A percentile compares a stretch with the other conserved stretches of the same genome.
Conservation (phyloP, 257 asterid genomes). For the Nicotiana sylvestris region DNA sequence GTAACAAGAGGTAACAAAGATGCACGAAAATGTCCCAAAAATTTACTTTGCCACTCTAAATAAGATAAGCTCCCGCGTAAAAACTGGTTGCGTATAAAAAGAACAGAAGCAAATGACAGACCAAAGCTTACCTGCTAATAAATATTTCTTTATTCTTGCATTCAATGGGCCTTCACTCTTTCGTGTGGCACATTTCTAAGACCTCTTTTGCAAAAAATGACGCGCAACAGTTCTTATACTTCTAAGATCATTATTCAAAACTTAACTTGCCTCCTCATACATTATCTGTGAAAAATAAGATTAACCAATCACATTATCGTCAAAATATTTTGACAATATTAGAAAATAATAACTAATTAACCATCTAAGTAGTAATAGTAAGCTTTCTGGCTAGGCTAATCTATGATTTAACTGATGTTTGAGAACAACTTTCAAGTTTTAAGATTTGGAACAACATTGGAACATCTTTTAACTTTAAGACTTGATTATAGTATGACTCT, state of each 20-base stretch:
- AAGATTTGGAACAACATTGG: too few species aligned
- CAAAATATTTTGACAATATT: too few species aligned
- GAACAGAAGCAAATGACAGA: slow-evolving; percentile 43
- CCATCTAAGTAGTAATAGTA: background rate
- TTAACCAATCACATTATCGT: background rate
- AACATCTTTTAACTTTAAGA: background rate
- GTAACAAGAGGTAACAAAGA: slow-evolving; percentile 14
- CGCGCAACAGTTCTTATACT: slow-evolving; percentile 70
- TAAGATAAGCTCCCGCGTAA: slow-evolving; percentile 84
- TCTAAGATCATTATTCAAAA: slow-evolving; percentile 73
- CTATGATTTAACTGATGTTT: background rate
- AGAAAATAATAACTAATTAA: background rate
- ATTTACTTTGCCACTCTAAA: slow-evolving; percentile 54
- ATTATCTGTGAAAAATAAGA: slow-evolving; percentile 38
- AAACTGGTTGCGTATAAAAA: slow-evolving; percentile 71
- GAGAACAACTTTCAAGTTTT: background rate
- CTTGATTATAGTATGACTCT: too few species aligned
- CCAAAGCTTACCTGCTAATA: slow-evolving; percentile 75
- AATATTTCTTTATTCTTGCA: slow-evolving; percentile 59
- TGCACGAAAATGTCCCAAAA: slow-evolving; percentile 70
- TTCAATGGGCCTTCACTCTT: slow-evolving; percentile 69
- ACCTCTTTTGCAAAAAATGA: slow-evolving; percentile 86
- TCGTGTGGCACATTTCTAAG: slow-evolving; percentile 49
- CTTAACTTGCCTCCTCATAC: slow-evolving; percentile 86
- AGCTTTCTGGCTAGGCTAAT: background rate